Evolutionary conservation across 345 rosid genomes (phyloP).

Genomic region (Rhodamnia rubescens): DNA sequence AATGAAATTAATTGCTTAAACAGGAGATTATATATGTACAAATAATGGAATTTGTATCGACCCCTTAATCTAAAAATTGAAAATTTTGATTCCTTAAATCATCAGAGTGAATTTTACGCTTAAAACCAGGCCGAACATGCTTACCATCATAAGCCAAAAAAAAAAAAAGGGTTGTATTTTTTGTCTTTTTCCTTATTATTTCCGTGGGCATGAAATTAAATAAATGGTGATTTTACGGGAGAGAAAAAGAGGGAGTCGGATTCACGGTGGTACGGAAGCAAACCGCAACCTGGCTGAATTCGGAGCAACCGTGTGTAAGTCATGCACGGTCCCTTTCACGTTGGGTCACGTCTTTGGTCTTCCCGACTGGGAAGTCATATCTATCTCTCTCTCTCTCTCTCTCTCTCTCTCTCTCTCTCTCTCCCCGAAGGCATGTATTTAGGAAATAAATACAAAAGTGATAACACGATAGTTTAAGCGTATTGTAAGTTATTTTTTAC

Average conservation of each 20-base stretch:
- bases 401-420: no score
- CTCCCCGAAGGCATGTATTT: neutral
- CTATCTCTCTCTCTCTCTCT: no score
- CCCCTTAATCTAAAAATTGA: neutral
- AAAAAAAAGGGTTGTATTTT: neutral
- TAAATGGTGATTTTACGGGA: neutral
- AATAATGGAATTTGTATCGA: neutral
- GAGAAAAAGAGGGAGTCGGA: neutral
- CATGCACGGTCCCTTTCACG: neutral
- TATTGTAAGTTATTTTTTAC: no score
- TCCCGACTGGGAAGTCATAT: neutral
- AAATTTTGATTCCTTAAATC: neutral
- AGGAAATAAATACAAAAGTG: neutral
- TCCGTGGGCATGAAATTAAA: neutral
- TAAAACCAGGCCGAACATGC: neutral
- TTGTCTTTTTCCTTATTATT: neutral
- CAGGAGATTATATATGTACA: neutral
- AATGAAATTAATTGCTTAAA: neutral
- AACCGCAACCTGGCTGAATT: neutral
- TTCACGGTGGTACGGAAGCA: neutral
- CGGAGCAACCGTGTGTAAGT: neutral
- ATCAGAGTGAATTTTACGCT: neutral
- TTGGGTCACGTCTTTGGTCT: neutral
- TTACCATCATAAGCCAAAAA: neutral
- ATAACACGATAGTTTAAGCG: fast-evolving